Evolutionary conservation across 805 yeast genomes (phyloP), one percentile per base, ranked within the genome.

Genomic region (Lachancea meyersii): DNA sequence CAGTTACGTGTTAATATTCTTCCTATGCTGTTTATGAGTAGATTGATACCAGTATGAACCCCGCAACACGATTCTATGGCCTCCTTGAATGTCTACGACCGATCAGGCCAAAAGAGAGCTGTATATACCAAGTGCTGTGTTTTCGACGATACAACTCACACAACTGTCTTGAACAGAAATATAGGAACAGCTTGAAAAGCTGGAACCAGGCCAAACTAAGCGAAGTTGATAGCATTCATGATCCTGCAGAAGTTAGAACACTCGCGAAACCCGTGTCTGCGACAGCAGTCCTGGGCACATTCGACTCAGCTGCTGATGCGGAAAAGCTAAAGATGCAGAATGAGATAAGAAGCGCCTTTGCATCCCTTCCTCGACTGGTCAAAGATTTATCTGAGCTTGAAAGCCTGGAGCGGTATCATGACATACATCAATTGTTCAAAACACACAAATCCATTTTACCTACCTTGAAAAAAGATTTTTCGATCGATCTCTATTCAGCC

Each of bases 401-500:
- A 11, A 11, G 19, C 8, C 18, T 11, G 3, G 33, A 31, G 16
- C 26, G 46, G 13, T 39, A 40, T 18, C 44, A 48, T n/a, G 58
- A 59, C 6, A 54, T 58, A 14, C 53, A 58, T 43, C 40, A 40
- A 30, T 31, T 58, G 27, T 56, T 49, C 39, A 17, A 28, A 13
- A 45, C 43, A 3, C 53, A 52, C 35, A 28, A 41, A 17, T 32
- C 38, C 9, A 41, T 43, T 19, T 16, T 47, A 13, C 36, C 42
- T 18, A 13, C 34, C 31, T 31, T 51, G 22, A 38, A 35, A 24
- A 34, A 40, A 20, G 14, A 20, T 31, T 35, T 22, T 4, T 27
- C 43, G n/a, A 31, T 38, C 10, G 35, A 30, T 5, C 22, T 34
- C 5, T 36, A 44, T 23, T 14, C 43, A 8, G 21, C 41, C 2